Conservation (phyloP, 306 rosid species). For the Malus domestica region DNA sequence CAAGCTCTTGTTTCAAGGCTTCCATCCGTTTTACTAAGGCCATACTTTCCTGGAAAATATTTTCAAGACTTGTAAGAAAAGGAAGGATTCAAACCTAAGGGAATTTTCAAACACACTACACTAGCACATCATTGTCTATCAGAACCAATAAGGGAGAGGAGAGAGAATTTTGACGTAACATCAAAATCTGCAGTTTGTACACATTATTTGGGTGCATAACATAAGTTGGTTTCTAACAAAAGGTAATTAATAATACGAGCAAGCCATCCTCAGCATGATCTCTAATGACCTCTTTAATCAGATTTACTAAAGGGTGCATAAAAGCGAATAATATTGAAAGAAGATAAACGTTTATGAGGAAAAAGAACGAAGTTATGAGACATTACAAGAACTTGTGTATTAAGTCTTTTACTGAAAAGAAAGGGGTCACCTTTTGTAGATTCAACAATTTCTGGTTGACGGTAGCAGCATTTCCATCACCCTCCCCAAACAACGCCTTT, state of each 20-base stretch:
- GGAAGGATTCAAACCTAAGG: not conserved
- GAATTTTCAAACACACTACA: not conserved
- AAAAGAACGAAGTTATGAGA: not conserved
- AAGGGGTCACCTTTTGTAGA: slow-evolving; percentile 47
- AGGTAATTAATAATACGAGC: not conserved
- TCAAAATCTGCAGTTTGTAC: not conserved
- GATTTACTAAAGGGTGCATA: not conserved
- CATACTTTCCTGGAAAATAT: slow-evolving; percentile 41
- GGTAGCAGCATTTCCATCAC: slow-evolving; percentile 28
- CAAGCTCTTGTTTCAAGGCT: slow-evolving; percentile 48
- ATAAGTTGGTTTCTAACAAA: not conserved
- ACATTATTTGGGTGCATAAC: not conserved
- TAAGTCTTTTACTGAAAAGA: not conserved
- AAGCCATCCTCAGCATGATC: not conserved
- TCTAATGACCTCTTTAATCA: not conserved
- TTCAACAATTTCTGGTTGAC: slow-evolving; percentile 31
- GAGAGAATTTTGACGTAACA: not conserved
- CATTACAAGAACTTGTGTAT: not conserved
- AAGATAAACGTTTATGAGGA: not conserved
- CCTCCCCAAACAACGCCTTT: slow-evolving; percentile 34
- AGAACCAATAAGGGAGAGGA: not conserved
- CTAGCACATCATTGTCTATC: not conserved
- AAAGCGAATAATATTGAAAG: not conserved
- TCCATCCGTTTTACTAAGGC: slow-evolving; percentile 40
- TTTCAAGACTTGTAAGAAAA: slow-evolving; percentile 15